phyloP scores from a whole-genome alignment of 495 filamentous ascomycete genomes.

The Penicillium angulare region DNA sequence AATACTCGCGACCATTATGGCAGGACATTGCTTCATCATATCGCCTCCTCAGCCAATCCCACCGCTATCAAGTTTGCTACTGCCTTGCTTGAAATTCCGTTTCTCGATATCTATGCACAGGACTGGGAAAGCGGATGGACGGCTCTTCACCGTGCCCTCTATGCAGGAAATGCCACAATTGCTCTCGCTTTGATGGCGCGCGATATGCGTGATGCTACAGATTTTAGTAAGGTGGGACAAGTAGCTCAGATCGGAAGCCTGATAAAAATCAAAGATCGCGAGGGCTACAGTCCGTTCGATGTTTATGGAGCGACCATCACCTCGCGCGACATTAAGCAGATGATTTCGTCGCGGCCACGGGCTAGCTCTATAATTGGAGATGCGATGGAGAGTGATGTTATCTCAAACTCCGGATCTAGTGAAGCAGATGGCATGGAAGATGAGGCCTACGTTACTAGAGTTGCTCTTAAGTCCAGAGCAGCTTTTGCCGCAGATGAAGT shows the following conservation, averaged over 20 bases:
- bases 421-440: slow-evolving; percentile 37
- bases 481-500: slow-evolving; percentile 75
- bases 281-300: slow-evolving; percentile 93
- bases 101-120: slow-evolving; percentile 81
- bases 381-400: slow-evolving; percentile 31
- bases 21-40: slow-evolving; percentile 80
- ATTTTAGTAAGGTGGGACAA: slow-evolving; percentile 45
- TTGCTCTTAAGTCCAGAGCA: slow-evolving; percentile 26
- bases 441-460: slow-evolving; percentile 21
- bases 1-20: slow-evolving; percentile 79
- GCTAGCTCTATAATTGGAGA: slow-evolving; percentile 13
- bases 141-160: slow-evolving; percentile 85
- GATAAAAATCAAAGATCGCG: slow-evolving; percentile 93
- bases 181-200: slow-evolving; percentile 75
- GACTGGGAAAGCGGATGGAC: slow-evolving; percentile 97
- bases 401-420: slow-evolving; percentile 36
- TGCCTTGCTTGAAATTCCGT: slow-evolving; percentile 74
- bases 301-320: slow-evolving; percentile 82
- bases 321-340: slow-evolving; percentile 47
- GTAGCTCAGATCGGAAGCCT: slow-evolving; percentile 57
- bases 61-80: slow-evolving; percentile 69
- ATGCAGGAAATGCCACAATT: slow-evolving; percentile 86
- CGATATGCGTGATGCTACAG: slow-evolving; percentile 64
- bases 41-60: slow-evolving; percentile 69
- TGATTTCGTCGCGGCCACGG: slow-evolving; percentile 20